Evolutionary conservation across 2,329 filamentous ascomycete genomes (phyloP).

Genomic region (Magnaporthiopsis rhizophila): DNA sequence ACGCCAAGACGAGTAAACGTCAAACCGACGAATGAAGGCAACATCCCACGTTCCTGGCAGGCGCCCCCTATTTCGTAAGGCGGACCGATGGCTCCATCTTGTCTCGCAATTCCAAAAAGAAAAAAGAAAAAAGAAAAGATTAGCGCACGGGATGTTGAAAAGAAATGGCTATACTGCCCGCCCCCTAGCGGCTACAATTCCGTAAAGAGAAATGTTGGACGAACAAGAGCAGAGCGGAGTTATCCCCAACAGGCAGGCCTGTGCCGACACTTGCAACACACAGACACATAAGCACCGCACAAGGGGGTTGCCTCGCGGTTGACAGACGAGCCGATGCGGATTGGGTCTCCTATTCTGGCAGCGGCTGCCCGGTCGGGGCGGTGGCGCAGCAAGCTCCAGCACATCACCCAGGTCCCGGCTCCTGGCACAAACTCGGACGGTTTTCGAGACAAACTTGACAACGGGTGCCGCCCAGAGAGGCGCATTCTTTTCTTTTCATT

Average conservation of each 20-base stretch:
- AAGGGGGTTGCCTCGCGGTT: background rate
- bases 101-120: background rate
- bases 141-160: background rate
- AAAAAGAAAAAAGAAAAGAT: background rate
- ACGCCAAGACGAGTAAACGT: background rate
- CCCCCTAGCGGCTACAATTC: background rate
- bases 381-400: background rate
- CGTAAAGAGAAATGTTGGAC: background rate
- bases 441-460: background rate
- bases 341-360: background rate
- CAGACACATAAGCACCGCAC: too few relatives aligned
- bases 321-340: background rate
- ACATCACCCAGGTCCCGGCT: too few relatives aligned
- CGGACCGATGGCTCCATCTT: background rate
- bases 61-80: background rate
- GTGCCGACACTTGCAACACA: too few relatives aligned
- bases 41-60: background rate
- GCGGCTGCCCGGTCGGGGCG: background rate
- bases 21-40: background rate
- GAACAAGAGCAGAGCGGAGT: background rate
- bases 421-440: background rate
- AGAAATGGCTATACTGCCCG: background rate
- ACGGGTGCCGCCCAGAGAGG: background rate
- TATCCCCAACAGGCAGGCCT: too few relatives aligned
- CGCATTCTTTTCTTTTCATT: background rate